These are phyloP conservation scores for Mortierella sp. DNA, from an alignment of 371 early-diverging fungal species.

Conservation along the genomic window DNA sequence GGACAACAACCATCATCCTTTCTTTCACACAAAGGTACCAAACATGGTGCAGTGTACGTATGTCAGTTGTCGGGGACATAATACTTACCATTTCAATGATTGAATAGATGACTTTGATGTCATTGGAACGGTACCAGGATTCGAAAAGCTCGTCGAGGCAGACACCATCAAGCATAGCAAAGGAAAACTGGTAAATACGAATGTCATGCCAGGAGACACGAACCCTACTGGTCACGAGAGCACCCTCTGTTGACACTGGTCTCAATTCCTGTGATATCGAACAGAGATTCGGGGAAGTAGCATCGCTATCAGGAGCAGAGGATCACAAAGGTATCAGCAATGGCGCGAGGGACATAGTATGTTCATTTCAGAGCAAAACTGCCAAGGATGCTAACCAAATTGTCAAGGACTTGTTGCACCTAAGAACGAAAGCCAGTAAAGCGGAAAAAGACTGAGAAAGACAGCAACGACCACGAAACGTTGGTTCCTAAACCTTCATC, in stretches of 20 bases:
- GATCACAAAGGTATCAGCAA: slow-evolving; percentile 5
- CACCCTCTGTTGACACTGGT: neutral
- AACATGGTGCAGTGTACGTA: too few species aligned
- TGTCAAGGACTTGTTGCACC: neutral
- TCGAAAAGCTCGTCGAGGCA: slow-evolving; percentile 29
- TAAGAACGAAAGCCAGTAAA: slow-evolving; percentile 31
- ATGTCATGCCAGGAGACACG: too few species aligned
- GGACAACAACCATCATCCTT: slow-evolving; percentile 39
- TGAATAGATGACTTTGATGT: slow-evolving; percentile 39
- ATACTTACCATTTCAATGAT: neutral
- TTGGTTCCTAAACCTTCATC: neutral
- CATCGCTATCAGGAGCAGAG: neutral
- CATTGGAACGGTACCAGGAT: slow-evolving; percentile 44
- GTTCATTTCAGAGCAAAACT: neutral
- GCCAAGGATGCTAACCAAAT: neutral
- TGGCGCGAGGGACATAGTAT: neutral
- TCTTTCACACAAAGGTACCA: slow-evolving; percentile 27
- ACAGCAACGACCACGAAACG: slow-evolving; percentile 1
- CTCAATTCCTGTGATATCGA: neutral
- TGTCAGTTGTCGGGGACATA: neutral
- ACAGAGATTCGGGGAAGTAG: slow-evolving; percentile 8
- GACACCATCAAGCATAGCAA: slow-evolving; percentile 29
- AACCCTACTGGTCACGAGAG: neutral
- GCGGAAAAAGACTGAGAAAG: slow-evolving; percentile 23
- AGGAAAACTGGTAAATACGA: slow-evolving; percentile 29